Evolutionary conservation across 495 filamentous ascomycete genomes (phyloP), one percentile per base, ranked within the genome.

Genomic region (Talaromyces proteolyticus): DNA sequence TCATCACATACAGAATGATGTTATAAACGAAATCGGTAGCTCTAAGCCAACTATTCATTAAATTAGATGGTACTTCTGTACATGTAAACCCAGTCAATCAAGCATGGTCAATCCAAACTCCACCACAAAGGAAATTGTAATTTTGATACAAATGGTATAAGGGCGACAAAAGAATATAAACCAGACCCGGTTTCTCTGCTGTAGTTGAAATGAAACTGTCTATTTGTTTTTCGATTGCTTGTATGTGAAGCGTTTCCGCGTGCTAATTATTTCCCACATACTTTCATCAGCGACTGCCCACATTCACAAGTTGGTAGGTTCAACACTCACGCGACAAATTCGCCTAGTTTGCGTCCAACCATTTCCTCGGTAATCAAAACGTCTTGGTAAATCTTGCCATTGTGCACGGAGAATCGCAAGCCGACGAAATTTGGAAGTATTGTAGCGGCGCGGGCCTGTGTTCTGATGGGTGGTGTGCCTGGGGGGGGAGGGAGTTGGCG

Each of bases 401-500:
- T 97, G 63, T 98, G 87, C 18, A 98, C 81, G 60, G 92, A 87
- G 69, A 97, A 98, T 60, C 81, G 85, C 56, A 95, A 73, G 6
- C 93, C 94, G 22, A 98, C 91, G 67, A 97, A 97, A 65, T 89
- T 94, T 36, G 93, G 93, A 19, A 97, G 80, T 60, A 98, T 96
- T 39, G 93, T 97, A 38, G 93, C 93, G 47, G 81, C 76, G 55
- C 93, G 87, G 25, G 92, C 91, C 66, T 89, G 86, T 17, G 93
- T 98, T 55, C 79, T 83, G 68, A 97, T 92, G 7, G 90, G 88
- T 34, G 78, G 79, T 5, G 78, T 70, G 57, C 85, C 87, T 0
- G 81, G 74, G 22, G 71, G 75, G 39, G 86, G 68, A 19, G 68
- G 66, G 6, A 70, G 51, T 46, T 58, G 60, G 47, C 63, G 61